Evolutionary conservation across 2,329 filamentous ascomycete genomes (phyloP).

Genomic region (Colletotrichum australisinense): DNA sequence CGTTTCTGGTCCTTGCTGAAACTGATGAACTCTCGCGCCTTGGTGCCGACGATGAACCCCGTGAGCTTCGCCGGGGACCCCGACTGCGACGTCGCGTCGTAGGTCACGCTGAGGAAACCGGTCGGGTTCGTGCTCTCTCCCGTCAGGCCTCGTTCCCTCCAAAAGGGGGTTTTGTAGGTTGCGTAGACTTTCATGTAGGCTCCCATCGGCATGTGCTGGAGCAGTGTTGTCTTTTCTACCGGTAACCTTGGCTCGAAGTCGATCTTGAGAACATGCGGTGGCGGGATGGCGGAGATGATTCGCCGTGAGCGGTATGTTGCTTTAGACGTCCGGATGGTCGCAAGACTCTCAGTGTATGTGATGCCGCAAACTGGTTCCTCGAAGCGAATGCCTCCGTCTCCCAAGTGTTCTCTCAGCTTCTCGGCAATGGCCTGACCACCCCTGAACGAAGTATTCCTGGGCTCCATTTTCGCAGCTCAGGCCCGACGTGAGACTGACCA

Average conservation of each 20-base stretch:
- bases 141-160: slow-evolving; percentile 29
- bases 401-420: slow-evolving; percentile 18
- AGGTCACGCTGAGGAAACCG: slow-evolving; percentile 22
- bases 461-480: slow-evolving; percentile 21
- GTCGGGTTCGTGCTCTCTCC: slow-evolving; percentile 30
- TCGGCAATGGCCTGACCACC: slow-evolving; percentile 33
- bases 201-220: slow-evolving; percentile 33
- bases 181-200: slow-evolving; percentile 32
- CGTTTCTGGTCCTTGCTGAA: slow-evolving; percentile 29
- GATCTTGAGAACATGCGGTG: slow-evolving; percentile 29
- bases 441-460: slow-evolving; percentile 24
- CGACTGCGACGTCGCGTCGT: slow-evolving; percentile 22
- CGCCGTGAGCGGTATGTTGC: slow-evolving; percentile 5
- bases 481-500: slow-evolving; percentile 11
- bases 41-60: slow-evolving; percentile 32
- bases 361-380: slow-evolving; percentile 26
- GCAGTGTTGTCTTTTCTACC: slow-evolving; percentile 20
- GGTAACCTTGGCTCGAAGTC: slow-evolving; percentile 32
- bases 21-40: slow-evolving; percentile 27
- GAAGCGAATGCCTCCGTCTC: slow-evolving; percentile 24
- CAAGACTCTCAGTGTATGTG: slow-evolving; percentile 17
- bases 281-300: slow-evolving; percentile 32
- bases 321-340: slow-evolving; percentile 15
- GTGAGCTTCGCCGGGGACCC: slow-evolving; percentile 23
- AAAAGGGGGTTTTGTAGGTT: slow-evolving; percentile 34